Percentiles rank a stretch among this genome's conserved stretches.
Evolutionary conservation across 1,139 yeast species (phyloP).

Genomic region (Debaryomyces sp.): DNA sequence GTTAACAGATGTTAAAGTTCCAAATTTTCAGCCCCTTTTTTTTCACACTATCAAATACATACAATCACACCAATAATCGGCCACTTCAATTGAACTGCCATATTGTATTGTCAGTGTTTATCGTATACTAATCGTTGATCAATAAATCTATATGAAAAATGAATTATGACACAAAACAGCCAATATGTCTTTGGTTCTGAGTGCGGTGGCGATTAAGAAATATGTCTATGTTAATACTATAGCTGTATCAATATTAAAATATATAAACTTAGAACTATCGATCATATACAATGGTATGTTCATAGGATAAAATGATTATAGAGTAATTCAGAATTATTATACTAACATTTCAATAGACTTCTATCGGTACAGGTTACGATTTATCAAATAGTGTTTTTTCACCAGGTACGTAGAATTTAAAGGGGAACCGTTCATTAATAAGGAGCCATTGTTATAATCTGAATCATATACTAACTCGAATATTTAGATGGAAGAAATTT

Average conservation of each 20-base stretch:
- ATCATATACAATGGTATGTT: conserved; percentile 11
- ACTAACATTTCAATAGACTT: conserved; percentile 47
- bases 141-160: not conserved
- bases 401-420: conserved; percentile 33
- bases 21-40: not conserved
- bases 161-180: conserved; percentile 11
- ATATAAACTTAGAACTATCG: conserved; percentile 3
- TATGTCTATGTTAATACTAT: not conserved
- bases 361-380: conserved; percentile 97
- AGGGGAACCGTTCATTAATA: not conserved
- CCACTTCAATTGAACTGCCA: conserved; percentile 51
- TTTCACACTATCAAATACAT: conserved; percentile 22
- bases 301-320: not conserved
- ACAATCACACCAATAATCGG: conserved; percentile 61
- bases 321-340: not conserved
- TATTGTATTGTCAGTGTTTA: conserved; percentile 8
- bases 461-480: conserved; percentile 26
- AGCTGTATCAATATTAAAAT: not conserved
- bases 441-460: not conserved
- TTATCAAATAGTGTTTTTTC: conserved; percentile 87
- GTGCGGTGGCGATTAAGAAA: conserved; percentile 14
- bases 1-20: not conserved
- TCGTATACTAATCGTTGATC: not conserved
- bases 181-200: not conserved
- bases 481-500: conserved; percentile 92